Evolutionary conservation across 495 filamentous ascomycete genomes (phyloP).

Genomic region (Lichenothelia convexa): DNA sequence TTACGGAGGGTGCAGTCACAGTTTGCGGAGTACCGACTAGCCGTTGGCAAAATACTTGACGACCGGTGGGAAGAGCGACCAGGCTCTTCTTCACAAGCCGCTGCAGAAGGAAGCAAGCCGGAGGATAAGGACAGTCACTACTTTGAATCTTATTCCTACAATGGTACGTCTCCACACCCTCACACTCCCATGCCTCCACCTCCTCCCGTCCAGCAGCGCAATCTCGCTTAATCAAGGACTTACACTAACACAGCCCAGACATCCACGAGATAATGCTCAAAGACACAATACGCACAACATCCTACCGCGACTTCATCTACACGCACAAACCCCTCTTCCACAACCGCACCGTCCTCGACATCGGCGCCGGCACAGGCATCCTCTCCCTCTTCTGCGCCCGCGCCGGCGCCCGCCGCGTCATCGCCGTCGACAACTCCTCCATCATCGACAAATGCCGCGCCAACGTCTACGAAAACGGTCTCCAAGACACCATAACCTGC

Average conservation of each 20-base stretch:
- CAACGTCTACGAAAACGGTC: constrained; percentile 65
- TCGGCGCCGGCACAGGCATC: constrained; percentile 85
- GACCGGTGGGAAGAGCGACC: constrained; percentile 38
- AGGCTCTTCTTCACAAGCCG: background rate
- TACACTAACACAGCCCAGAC: constrained; percentile 26
- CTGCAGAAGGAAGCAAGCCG: constrained; percentile 2
- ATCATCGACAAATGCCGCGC: constrained; percentile 79
- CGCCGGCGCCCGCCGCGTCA: constrained; percentile 77
- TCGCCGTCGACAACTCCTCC: constrained; percentile 83
- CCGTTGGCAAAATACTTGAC: constrained; percentile 53
- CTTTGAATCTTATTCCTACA: constrained; percentile 66
- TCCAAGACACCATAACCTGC: constrained; percentile 61
- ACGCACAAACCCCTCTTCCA: constrained; percentile 81
- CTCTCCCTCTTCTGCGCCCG: constrained; percentile 87
- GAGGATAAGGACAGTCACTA: constrained; percentile 44
- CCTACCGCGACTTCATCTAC: constrained; percentile 54
- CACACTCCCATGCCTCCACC: background rate
- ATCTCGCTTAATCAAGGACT: background rate
- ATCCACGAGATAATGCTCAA: constrained; percentile 92
- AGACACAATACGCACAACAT: constrained; percentile 45
- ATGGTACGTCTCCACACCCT: constrained; percentile 29
- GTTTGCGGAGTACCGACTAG: constrained; percentile 51
- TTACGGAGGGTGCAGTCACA: constrained; percentile 43
- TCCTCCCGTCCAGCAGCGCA: too few species aligned
- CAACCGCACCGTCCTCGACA: constrained; percentile 78